phyloP scores from a whole-genome alignment of 2,329 filamentous ascomycete species.

The Apiospora koreana region DNA sequence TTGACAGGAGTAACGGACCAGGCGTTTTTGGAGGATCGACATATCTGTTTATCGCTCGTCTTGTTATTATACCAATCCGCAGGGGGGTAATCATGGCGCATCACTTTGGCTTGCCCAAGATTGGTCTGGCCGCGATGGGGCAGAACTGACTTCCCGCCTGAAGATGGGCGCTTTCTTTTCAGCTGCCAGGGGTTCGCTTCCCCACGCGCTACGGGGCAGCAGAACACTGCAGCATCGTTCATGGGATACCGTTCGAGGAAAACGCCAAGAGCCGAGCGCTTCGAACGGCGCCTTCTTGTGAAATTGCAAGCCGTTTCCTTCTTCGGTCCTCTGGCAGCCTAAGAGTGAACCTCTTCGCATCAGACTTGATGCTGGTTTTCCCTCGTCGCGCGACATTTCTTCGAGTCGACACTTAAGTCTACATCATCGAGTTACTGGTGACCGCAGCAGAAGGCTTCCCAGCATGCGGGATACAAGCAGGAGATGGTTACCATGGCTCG shows the following conservation, averaged over 20 bases:
- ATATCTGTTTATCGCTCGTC: background rate
- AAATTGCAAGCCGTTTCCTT: background rate
- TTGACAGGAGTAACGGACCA: background rate
- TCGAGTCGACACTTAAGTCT: background rate
- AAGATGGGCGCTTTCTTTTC: background rate
- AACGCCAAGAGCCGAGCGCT: background rate
- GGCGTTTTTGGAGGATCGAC: background rate
- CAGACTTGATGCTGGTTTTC: background rate
- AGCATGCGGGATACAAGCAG: background rate
- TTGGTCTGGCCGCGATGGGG: background rate
- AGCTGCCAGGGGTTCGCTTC: slow-evolving; percentile 3
- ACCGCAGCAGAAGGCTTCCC: background rate
- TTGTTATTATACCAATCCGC: background rate
- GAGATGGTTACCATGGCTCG: slow-evolving; percentile 11
- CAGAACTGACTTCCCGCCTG: background rate
- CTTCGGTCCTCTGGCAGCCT: background rate
- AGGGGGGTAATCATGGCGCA: background rate
- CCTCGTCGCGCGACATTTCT: background rate
- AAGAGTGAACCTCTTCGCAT: background rate
- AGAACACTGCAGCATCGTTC: background rate
- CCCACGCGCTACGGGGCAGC: background rate
- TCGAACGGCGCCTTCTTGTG: background rate
- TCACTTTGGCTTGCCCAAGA: background rate
- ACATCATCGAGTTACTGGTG: background rate
- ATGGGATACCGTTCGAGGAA: background rate